Base-by-base conservation (phyloP, 1,139 yeast genomes). In the Nematodospora anomalae region DNA sequence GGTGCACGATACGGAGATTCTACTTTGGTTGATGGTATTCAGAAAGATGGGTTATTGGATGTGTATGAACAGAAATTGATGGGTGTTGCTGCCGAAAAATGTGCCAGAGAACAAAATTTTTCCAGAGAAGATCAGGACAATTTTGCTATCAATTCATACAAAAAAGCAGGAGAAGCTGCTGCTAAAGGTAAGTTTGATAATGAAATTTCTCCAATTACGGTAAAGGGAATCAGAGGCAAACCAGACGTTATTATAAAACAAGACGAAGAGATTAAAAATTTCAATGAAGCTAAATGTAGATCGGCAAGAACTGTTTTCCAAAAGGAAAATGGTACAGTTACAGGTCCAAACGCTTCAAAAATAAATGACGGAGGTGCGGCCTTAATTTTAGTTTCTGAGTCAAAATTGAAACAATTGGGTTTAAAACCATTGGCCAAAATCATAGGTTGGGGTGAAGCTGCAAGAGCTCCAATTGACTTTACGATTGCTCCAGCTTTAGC, bases 291-390 rank as follows among this genome's bases (percentile, higher is more conserved):
- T 30, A 87, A 77, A 60, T 71, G 92, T 51, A 79, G 74, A 60
- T 44, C 82, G 43, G 96, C 97, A 27, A 83, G 97, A 71, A 79
- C 97, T 39, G 97, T 86, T 22, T 92, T 92, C 80, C 83, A 86
- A 67, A 80, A 79, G 66, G 96, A 82, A 52, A 80, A 81, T 55
- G 97, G 97, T 58, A 86, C 97, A 29, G 92, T 90, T 46, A 92
- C 98, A 35, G 97, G 95, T 26, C 95, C 97, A 52, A 92, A 92
- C 64, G 95, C 97, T 30, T 88, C 97, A 28, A 88, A 94, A 56
- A 74, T 92, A 57, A 92, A 89, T 63, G 98, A 92, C 62, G 98
- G 98, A 65, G 97, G 87, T 61, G 96, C 97, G 43, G 97, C 97
- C 32, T 78, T 92, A 30, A 71, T 92, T 34, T 75, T 92, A 52